Base-by-base conservation (phyloP, 208 protist species). In the Leishmania mexicana region DNA sequence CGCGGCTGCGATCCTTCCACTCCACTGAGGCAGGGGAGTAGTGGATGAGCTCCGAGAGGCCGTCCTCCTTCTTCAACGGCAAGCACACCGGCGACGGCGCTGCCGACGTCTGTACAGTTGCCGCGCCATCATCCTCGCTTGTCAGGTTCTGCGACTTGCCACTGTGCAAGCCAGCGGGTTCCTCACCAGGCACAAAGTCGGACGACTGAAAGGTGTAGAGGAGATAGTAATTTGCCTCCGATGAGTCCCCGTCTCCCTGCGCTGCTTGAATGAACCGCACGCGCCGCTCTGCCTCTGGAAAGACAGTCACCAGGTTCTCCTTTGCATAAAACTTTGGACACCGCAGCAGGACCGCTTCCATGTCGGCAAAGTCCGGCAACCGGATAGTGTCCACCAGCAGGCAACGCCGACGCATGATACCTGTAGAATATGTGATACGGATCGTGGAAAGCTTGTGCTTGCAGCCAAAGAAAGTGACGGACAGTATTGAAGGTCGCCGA, bases 1-100 rank as follows among this genome's bases (percentile, higher is more conserved):
- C 85, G 8, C 89, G 76, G 58, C 86, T 89, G 21, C 83, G 73
- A 75, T 93, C 89, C 74, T 93, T 93, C 84, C 83, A 93, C 68
- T 86, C 81, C 24, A 65, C 42, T 13, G 89, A 80, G 57, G 80
- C 76, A 0, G 82, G 79, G 0, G 75, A 82, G 73, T 83, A 89
- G 28, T 64, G 77, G 57, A 91, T 89, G 6, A 93, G 70, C n/a
- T 54, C 73, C 0, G 87, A 90, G 64, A 86, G 79, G 54, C 76
- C 40, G 60, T 85, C 83, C 38, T 21, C 81, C 19, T 7, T 40
- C 64, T 19, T 47, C 31, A 47, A 53, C 24, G 13, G 76, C 4
- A 57, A 67, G 45, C 3, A 28, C 47, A 75, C n/a, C n/a, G 70
- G 7, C 24, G 70, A 75, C 5, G 70, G 28, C 1, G 45, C 24